Percentiles rank a stretch among this genome's conserved stretches.
phyloP scores from a whole-genome alignment of 345 rosid genomes.

The Litchi chinensis region DNA sequence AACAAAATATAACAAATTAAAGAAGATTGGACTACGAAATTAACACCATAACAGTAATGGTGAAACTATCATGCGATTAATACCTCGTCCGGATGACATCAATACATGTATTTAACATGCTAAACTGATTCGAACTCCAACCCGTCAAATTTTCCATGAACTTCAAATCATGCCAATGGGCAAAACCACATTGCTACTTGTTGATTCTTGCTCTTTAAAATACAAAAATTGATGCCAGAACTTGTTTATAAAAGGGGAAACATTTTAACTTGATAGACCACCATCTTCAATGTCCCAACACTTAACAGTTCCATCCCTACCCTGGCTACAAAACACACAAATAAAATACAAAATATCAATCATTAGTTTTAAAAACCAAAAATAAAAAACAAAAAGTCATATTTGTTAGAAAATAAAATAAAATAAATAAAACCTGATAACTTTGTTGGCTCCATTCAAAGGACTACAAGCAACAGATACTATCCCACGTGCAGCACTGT shows the following conservation, averaged over 20 bases:
- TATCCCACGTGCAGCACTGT: conserved; percentile 85
- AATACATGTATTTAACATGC: not conserved
- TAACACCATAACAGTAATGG: not conserved
- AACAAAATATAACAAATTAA: too few relatives aligned
- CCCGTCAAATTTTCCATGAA: not conserved
- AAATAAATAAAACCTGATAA: conserved; percentile 76
- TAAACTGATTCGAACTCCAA: not conserved
- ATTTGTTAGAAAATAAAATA: too few relatives aligned
- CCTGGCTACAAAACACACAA: conserved; percentile 58
- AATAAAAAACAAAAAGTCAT: not conserved
- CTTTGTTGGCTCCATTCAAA: conserved; percentile 58
- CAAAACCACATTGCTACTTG: not conserved
- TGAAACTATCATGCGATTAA: not conserved
- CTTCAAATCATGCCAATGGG: not conserved
- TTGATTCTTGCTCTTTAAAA: not conserved
- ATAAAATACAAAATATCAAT: not conserved
- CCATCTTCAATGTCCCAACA: conserved; percentile 86
- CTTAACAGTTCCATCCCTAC: conserved; percentile 94
- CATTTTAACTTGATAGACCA: conserved; percentile 69
- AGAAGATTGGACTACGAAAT: not conserved
- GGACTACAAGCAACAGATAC: conserved; percentile 66
- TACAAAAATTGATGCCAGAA: not conserved
- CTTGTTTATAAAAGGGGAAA: conserved; percentile 8
- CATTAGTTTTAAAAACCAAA: not conserved
- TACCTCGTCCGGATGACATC: not conserved